Percentiles rank a stretch among this genome's conserved stretches.
Evolutionary conservation across 331 rosid genomes (phyloP).

Genomic region (Pyracantha coccinea): DNA sequence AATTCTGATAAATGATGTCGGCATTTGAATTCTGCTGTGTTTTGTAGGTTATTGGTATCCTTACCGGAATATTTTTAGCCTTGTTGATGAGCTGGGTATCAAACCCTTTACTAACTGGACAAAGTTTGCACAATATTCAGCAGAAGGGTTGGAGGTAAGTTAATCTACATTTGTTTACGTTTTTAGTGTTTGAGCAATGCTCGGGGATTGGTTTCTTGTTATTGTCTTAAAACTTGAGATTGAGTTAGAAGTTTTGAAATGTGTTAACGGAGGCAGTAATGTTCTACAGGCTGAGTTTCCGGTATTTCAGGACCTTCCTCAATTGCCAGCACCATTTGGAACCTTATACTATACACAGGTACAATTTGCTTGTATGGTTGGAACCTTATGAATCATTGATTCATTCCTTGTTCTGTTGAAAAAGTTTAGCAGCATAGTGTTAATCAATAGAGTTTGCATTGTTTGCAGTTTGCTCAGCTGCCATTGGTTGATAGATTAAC

Average conservation of each 20-base stretch:
- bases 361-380: slow-evolving; percentile 4
- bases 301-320: slow-evolving; percentile 50
- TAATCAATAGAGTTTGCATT: background rate
- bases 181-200: background rate
- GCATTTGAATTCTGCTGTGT: background rate
- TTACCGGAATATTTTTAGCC: slow-evolving; percentile 40
- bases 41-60: slow-evolving; percentile 37
- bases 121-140: slow-evolving; percentile 50
- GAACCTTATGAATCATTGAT: background rate
- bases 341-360: slow-evolving; percentile 38
- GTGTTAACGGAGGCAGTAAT: background rate
- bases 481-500: slow-evolving; percentile 49
- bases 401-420: background rate
- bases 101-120: slow-evolving; percentile 52
- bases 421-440: background rate
- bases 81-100: slow-evolving; percentile 48
- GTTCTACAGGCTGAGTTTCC: slow-evolving; percentile 50
- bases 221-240: background rate
- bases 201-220: background rate
- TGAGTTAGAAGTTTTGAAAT: background rate
- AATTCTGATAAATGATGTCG: background rate
- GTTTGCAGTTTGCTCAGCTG: slow-evolving; percentile 41
- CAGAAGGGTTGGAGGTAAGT: slow-evolving; percentile 47
- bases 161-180: background rate
- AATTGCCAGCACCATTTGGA: slow-evolving; percentile 54